phyloP scores from a whole-genome alignment of 2,329 filamentous ascomycete genomes.

The Penicillium frequentans region DNA sequence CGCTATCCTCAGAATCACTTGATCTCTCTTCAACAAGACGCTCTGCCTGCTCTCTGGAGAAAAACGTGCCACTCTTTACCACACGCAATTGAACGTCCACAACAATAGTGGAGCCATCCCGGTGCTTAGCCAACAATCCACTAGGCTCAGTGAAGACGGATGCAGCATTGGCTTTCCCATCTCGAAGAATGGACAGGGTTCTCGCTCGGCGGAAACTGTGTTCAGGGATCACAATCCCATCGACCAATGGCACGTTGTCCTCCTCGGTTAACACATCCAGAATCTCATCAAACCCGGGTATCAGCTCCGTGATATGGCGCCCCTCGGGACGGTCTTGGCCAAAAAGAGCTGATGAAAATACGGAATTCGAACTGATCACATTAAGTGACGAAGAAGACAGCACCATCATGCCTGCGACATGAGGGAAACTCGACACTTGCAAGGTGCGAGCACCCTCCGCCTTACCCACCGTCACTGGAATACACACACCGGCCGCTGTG shows the following conservation, averaged over 20 bases:
- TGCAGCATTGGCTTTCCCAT: slow-evolving; percentile 76
- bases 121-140: slow-evolving; percentile 80
- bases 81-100: slow-evolving; percentile 97
- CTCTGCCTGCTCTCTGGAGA: slow-evolving; percentile 59
- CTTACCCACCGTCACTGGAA: slow-evolving; percentile 80
- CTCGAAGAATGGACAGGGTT: slow-evolving; percentile 77
- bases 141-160: slow-evolving; percentile 79
- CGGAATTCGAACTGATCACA: slow-evolving; percentile 90
- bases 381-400: slow-evolving; percentile 74
- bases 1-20: slow-evolving; percentile 50
- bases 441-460: slow-evolving; percentile 69
- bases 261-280: slow-evolving; percentile 80
- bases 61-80: slow-evolving; percentile 79
- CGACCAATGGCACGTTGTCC: slow-evolving; percentile 77
- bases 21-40: slow-evolving; percentile 62
- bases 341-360: slow-evolving; percentile 90
- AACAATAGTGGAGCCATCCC: slow-evolving; percentile 87
- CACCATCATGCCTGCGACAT: slow-evolving; percentile 96
- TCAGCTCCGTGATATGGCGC: slow-evolving; percentile 72
- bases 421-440: slow-evolving; percentile 88
- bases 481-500: slow-evolving; percentile 73
- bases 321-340: slow-evolving; percentile 84
- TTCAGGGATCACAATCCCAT: slow-evolving; percentile 96
- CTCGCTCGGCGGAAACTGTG: slow-evolving; percentile 91
- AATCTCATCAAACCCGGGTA: slow-evolving; percentile 84